These are phyloP conservation scores for Aureobasidium zeae DNA, from an alignment of 2,329 filamentous ascomycete species.

Conservation along the genomic window DNA sequence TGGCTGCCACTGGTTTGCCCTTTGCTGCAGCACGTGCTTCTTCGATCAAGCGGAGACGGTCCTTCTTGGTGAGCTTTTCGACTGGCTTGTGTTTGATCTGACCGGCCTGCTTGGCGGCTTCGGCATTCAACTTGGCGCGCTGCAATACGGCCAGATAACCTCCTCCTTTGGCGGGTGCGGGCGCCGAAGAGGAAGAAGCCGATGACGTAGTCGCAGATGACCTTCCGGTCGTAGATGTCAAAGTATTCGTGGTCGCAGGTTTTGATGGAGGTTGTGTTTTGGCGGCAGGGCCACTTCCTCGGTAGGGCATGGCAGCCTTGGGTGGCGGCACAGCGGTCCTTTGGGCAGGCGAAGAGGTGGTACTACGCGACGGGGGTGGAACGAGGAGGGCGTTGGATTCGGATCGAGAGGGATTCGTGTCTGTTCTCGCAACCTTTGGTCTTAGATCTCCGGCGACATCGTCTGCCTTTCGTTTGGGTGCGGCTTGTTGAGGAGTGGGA, in stretches of 20 bases:
- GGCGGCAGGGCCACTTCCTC: conserved; percentile 15
- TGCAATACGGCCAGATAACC: conserved; percentile 67
- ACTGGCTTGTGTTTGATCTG: conserved; percentile 67
- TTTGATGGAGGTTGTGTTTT: conserved; percentile 17
- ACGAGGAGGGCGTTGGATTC: conserved; percentile 26
- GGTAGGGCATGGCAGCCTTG: conserved; percentile 15
- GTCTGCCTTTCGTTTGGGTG: conserved; percentile 30
- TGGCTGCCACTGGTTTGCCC: conserved; percentile 29
- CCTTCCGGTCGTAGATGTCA: conserved; percentile 13
- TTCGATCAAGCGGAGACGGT: conserved; percentile 33
- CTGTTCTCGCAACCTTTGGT: conserved; percentile 27
- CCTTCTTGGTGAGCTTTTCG: conserved; percentile 53
- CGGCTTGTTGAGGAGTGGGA: conserved; percentile 20
- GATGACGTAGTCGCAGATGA: conserved; percentile 15
- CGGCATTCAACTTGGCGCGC: conserved; percentile 58
- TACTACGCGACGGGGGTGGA: conserved; percentile 19
- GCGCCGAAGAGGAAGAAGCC: conserved; percentile 21
- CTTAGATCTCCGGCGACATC: conserved; percentile 28
- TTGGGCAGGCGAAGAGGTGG: conserved; percentile 18
- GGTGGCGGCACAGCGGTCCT: conserved; percentile 13
- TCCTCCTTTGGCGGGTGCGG: conserved; percentile 57
- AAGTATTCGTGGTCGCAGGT: conserved; percentile 20
- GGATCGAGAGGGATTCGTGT: conserved; percentile 24
- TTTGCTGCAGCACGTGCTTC: conserved; percentile 38
- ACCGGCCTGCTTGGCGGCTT: conserved; percentile 48